Conservation (phyloP, 1,139 yeast genomes). For the Hemisphaericaspora lyxosophila region DNA sequence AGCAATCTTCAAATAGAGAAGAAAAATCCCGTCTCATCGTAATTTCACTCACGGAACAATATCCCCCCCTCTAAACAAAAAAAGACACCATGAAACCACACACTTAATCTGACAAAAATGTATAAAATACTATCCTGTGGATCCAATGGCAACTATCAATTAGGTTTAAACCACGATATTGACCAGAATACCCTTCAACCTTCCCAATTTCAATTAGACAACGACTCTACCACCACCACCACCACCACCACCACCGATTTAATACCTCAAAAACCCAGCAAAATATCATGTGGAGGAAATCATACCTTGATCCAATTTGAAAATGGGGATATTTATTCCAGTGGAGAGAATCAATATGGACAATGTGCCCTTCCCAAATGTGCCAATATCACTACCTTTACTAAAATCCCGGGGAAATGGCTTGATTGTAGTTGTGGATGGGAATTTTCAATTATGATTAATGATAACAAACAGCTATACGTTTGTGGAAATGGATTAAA, state of each 20-base stretch:
- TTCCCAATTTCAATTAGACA: conserved; percentile 22
- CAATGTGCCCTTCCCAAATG: conserved; percentile 47
- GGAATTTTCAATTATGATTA: conserved; percentile 66
- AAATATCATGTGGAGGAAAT: conserved; percentile 78
- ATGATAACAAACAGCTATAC: conserved; percentile 39
- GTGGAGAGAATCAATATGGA: conserved; percentile 60
- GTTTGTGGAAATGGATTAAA: conserved; percentile 63
- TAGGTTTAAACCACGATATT: conserved; percentile 60
- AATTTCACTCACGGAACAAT: no score
- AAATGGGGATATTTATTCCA: conserved; percentile 52
- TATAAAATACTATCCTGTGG: conserved; percentile 58
- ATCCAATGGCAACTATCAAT: conserved; percentile 77
- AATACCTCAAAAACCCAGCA: conserved; percentile 24
- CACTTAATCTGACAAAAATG: conserved; percentile 18
- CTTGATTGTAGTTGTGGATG: conserved; percentile 66
- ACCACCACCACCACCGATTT: conserved; percentile 3
- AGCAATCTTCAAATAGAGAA: no score
- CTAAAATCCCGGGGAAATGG: conserved; percentile 36
- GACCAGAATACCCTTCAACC: conserved; percentile 45
- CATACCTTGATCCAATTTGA: conserved; percentile 66
- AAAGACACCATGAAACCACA: no score
- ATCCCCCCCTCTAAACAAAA: no score
- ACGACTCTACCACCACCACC: conserved; percentile 3
- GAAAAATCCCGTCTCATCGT: no score
- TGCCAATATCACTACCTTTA: conserved; percentile 17